Evolutionary conservation across 352 stramenopile genomes (phyloP).

Genomic region (Blastocystis sp.): DNA sequence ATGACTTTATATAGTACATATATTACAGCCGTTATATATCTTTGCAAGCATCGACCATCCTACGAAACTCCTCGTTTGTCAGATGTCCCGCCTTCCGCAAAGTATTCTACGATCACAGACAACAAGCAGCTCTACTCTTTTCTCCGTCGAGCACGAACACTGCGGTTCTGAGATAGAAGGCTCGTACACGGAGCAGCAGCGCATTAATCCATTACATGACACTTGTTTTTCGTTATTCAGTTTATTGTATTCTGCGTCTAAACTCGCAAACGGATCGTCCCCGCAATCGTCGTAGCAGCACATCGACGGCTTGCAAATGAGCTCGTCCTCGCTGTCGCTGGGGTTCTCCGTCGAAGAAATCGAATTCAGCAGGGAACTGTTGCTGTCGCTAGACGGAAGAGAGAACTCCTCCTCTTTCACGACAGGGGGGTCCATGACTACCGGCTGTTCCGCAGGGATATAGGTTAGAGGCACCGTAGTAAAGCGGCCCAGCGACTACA

Average conservation of each 20-base stretch:
- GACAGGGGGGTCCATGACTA: not conserved
- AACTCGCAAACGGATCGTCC: constrained; percentile 46
- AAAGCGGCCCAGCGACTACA: constrained; percentile 13
- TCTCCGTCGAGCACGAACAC: not conserved
- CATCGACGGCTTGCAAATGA: not conserved
- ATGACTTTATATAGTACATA: constrained; percentile 61
- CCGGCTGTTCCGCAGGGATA: not conserved
- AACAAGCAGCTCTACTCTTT: constrained; percentile 19
- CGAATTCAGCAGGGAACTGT: constrained; percentile 60
- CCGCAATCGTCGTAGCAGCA: not conserved
- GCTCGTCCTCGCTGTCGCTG: constrained; percentile 46
- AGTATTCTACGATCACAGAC: constrained; percentile 18
- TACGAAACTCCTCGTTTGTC: constrained; percentile 37
- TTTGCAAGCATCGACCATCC: constrained; percentile 66
- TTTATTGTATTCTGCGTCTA: constrained; percentile 14
- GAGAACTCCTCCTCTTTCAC: constrained; percentile 13
- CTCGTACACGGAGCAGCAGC: constrained; percentile 37
- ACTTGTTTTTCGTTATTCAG: not conserved
- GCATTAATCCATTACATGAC: not conserved
- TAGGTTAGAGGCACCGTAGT: constrained; percentile 15
- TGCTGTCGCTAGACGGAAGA: not conserved
- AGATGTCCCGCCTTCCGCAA: constrained; percentile 49
- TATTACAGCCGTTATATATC: constrained; percentile 63
- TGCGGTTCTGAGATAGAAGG: not conserved
- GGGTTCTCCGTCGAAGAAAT: constrained; percentile 42